phyloP scores from a whole-genome alignment of 2,329 filamentous ascomycete species.

The Rhynchosporium graminicola region DNA sequence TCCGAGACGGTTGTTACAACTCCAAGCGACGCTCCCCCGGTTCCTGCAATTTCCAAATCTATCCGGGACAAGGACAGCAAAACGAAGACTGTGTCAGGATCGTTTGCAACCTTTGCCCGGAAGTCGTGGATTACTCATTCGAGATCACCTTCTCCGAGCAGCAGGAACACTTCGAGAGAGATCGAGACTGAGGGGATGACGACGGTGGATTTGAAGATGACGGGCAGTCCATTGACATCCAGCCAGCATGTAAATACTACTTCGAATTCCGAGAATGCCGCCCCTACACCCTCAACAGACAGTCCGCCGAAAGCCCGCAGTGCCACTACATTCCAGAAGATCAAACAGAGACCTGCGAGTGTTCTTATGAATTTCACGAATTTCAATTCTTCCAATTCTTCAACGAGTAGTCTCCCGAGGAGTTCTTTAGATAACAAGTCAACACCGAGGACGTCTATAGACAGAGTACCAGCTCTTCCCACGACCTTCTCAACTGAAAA shows the following conservation, averaged over 20 bases:
- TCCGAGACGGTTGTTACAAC: conserved; percentile 29
- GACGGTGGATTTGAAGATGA: conserved; percentile 27
- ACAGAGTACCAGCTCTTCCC: conserved; percentile 50
- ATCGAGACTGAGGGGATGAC: conserved; percentile 26
- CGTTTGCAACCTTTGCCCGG: conserved; percentile 51
- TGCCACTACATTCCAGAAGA: conserved; percentile 33
- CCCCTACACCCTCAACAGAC: conserved; percentile 25
- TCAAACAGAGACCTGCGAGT: conserved; percentile 36
- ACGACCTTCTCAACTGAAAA: conserved; percentile 43
- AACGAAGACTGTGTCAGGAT: conserved; percentile 50
- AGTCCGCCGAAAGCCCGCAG: conserved; percentile 28
- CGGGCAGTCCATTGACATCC: conserved; percentile 25
- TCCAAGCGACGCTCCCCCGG: conserved; percentile 42
- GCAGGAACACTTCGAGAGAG: conserved; percentile 27
- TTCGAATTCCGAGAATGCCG: conserved; percentile 31
- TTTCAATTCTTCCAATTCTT: conserved; percentile 39
- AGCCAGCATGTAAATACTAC: conserved; percentile 25
- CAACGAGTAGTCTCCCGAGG: conserved; percentile 42
- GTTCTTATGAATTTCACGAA: conserved; percentile 37
- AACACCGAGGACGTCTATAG: conserved; percentile 46
- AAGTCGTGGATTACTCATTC: conserved; percentile 52
- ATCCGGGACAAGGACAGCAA: conserved; percentile 41
- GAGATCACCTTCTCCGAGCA: conserved; percentile 48
- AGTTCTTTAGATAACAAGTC: conserved; percentile 50
- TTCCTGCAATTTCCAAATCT: conserved; percentile 35